phyloP scores from a whole-genome alignment of 345 rosid species.

The Garcia nutans region DNA sequence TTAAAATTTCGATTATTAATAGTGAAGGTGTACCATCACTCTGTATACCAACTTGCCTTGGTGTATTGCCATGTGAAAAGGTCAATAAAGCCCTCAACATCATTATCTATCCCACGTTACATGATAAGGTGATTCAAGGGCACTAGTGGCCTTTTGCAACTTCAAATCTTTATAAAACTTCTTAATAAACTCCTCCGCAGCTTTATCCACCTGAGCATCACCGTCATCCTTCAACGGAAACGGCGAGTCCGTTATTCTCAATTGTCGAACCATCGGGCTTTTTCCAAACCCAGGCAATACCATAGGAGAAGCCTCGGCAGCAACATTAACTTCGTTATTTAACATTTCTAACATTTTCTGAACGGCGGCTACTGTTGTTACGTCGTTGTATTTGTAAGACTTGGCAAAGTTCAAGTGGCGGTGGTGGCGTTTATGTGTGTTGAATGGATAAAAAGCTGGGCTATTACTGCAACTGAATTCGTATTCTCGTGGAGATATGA shows the following conservation, averaged over 20 bases:
- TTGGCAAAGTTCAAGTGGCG: slow-evolving; percentile 38
- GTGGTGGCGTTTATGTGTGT: slow-evolving; percentile 38
- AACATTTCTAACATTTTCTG: slow-evolving; percentile 73
- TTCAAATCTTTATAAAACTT: slow-evolving; percentile 67
- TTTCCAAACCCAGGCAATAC: slow-evolving; percentile 55
- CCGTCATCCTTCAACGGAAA: slow-evolving; percentile 58
- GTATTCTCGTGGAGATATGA: slow-evolving; percentile 65
- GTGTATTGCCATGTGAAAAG: background rate
- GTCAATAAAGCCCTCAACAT: background rate
- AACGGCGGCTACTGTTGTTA: slow-evolving; percentile 49
- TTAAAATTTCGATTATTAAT: background rate
- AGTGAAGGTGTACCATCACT: background rate
- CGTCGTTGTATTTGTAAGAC: slow-evolving; percentile 44
- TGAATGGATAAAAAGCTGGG: slow-evolving; percentile 44
- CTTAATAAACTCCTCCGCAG: slow-evolving; percentile 87
- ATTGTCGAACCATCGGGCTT: slow-evolving; percentile 60
- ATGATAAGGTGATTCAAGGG: slow-evolving; percentile 51
- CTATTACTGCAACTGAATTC: slow-evolving; percentile 98
- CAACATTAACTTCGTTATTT: slow-evolving; percentile 33
- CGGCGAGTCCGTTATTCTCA: slow-evolving; percentile 79
- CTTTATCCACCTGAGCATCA: slow-evolving; percentile 61
- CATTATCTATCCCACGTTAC: slow-evolving; percentile 46
- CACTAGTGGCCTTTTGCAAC: slow-evolving; percentile 45
- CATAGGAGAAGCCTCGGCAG: slow-evolving; percentile 33
- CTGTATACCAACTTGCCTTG: background rate